Evolutionary conservation across 441 rosid genomes (phyloP), one percentile per base, ranked within the genome.

Genomic region (Syzygium syzygioides): DNA sequence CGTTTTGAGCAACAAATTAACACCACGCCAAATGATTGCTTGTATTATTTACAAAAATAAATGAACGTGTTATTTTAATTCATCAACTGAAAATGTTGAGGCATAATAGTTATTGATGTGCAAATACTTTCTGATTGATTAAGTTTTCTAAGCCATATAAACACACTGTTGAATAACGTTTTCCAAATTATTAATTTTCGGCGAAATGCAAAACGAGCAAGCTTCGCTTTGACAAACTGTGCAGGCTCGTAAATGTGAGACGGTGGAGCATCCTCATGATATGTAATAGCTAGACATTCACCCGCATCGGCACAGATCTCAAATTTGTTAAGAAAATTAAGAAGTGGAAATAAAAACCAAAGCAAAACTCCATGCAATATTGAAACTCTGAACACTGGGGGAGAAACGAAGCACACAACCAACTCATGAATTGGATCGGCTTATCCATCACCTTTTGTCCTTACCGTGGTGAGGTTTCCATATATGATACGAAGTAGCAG

Each of bases 201-300:
- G 9, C 0, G 2, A 37, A 71, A 71, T 37, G 80, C 1, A 71
- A 30, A 71, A 76, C n/a, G n/a, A 41, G 52, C n/a, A 0, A 76
- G 52, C 76, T 25, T 12, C 0, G 4, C 26, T 9, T 3, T 68
- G 79, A 68, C 14, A 68, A 9, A 1, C 2, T 34, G 17, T 0
- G 4, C 26, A 9, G 9, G 19, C 80, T 71, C 4, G 50, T 71
- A 37, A 15, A 71, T 1, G 50, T 37, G 28, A 37, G 50, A 37
- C 0, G 9, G 17, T 3, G n/a, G 5, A 37, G 80, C 26, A 71
- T 11, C 28, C 9, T 11, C 7, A 5, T 71, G 11, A 10, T 19
- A 1, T 10, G 14, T 23, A 19, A 10, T 37, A 1, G 20, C 50
- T 71, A 23, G 28, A 71, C 28, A 37, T 37, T 37, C 80, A 30